phyloP scores from a whole-genome alignment of 768 basidiomycete species.

The Lyophyllum semitale region DNA sequence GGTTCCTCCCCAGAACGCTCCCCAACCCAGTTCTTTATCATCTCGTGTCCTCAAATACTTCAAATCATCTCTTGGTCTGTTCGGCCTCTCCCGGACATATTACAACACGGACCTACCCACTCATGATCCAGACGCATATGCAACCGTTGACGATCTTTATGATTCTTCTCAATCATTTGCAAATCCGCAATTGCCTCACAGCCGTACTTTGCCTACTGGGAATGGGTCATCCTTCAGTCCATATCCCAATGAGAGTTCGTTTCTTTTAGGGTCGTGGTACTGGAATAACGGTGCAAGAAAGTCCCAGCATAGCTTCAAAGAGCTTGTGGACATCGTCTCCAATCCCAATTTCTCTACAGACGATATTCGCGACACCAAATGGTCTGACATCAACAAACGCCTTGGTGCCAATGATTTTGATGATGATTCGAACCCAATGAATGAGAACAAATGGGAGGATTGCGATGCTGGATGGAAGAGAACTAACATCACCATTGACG shows the following conservation, averaged over 20 bases:
- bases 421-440: too few relatives aligned
- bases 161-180: background rate
- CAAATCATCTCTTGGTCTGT: background rate
- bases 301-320: constrained; percentile 4
- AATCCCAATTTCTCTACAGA: too few relatives aligned
- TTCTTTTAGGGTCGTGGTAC: too few relatives aligned
- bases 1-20: background rate
- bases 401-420: background rate
- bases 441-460: background rate
- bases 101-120: background rate
- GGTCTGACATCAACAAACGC: constrained; percentile 3
- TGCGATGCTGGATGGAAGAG: constrained; percentile 20
- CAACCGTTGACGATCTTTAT: background rate
- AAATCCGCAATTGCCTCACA: too few relatives aligned
- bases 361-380: constrained; percentile 7
- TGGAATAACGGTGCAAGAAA: constrained; percentile 5
- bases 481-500: constrained; percentile 1
- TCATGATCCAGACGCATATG: background rate
- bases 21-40: background rate
- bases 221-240: too few relatives aligned
- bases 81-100: background rate
- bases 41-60: background rate
- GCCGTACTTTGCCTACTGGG: too few relatives aligned
- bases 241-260: too few relatives aligned
- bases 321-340: constrained; percentile 6